Evolutionary conservation across 2,329 filamentous ascomycete genomes (phyloP), one percentile per base, ranked within the genome.

Genomic region (Venturia aucupariae): DNA sequence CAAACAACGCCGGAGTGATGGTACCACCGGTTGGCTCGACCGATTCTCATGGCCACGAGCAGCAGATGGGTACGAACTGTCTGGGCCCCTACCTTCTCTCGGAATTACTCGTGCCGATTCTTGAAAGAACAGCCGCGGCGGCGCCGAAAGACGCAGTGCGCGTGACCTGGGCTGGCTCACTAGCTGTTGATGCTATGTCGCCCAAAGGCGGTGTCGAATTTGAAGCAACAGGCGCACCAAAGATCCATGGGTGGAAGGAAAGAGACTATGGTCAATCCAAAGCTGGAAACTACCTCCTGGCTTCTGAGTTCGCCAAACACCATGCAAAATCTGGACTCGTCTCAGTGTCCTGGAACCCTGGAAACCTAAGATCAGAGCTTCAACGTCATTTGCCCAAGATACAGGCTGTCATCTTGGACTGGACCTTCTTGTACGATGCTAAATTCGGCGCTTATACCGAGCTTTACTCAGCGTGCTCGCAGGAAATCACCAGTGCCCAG

Each of bases 1-100:
- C 71, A 54, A 77, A 79, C 68, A 79, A 78, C 64, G 76, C 75
- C 0, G 75, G 74, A 8, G 69, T 75, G 7, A 66, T 68, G 66
- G 39, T 24, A 35, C 51, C 63, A 42, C 62, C 67, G 15, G 15
- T 19, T 13, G 60, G 41, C 15, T 61, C 57, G 44, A 62, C 39
- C n/a, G 44, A 35, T 46, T 22, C 60, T 8, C 65, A 76, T 63
- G 67, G 66, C 62, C 67, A 74, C 66, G 74, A 75, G 46, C 66
- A 65, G 10, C 65, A 66, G 44, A 32, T 66, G 48, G 66, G 60
- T 41, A 65, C 63, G 24, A 67, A 67, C n/a, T 24, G n/a, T 38
- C 48, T 67, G 4, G 66, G 61, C n/a, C 60, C 66, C 17, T 67
- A 42, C n/a, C 30, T 64, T 19, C 60, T 67, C 17, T 41, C 44